phyloP scores from a whole-genome alignment of 345 rosid genomes.

The Carallia brachiata region DNA sequence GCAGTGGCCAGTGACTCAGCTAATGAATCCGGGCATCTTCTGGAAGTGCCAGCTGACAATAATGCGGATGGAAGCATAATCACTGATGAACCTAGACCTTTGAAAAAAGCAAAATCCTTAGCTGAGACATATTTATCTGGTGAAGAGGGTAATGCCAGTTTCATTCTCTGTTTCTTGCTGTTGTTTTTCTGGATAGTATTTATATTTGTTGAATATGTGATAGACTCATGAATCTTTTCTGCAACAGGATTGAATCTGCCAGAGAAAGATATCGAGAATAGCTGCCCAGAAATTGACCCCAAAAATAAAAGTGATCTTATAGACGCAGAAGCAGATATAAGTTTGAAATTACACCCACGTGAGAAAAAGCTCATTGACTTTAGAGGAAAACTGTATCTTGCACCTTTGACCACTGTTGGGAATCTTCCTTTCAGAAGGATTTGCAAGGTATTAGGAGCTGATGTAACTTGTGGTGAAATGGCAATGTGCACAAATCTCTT shows the following conservation, averaged over 20 bases:
- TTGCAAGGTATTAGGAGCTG: slow-evolving; percentile 90
- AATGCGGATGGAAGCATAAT: slow-evolving; percentile 32
- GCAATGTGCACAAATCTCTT: slow-evolving; percentile 95
- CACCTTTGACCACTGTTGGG: slow-evolving; percentile 94
- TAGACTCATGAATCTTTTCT: slow-evolving; percentile 15
- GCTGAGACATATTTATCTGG: slow-evolving; percentile 29
- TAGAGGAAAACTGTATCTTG: slow-evolving; percentile 82
- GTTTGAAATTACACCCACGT: slow-evolving; percentile 65
- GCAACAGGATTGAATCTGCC: slow-evolving; percentile 35
- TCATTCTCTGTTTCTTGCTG: slow-evolving; percentile 5
- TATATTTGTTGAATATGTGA: slow-evolving; percentile 12
- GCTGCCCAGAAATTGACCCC: slow-evolving; percentile 26
- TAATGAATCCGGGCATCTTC: slow-evolving; percentile 34
- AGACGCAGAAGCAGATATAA: slow-evolving; percentile 45
- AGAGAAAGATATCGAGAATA: slow-evolving; percentile 30
- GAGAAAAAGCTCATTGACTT: slow-evolving; percentile 90
- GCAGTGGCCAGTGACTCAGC: slow-evolving; percentile 21
- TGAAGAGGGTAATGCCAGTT: slow-evolving; percentile 45
- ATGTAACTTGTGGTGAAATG: slow-evolving; percentile 97
- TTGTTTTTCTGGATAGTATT: not conserved
- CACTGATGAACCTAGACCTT: slow-evolving; percentile 51
- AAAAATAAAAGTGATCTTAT: slow-evolving; percentile 26
- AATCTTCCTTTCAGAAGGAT: slow-evolving; percentile 96
- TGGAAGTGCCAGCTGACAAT: slow-evolving; percentile 24
- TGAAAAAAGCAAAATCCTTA: slow-evolving; percentile 62